A percentile compares a stretch with the other conserved stretches of the same genome.
Evolutionary conservation across 2,329 filamentous ascomycete species (phyloP).

Genomic region (Tolypocladium sp.): DNA sequence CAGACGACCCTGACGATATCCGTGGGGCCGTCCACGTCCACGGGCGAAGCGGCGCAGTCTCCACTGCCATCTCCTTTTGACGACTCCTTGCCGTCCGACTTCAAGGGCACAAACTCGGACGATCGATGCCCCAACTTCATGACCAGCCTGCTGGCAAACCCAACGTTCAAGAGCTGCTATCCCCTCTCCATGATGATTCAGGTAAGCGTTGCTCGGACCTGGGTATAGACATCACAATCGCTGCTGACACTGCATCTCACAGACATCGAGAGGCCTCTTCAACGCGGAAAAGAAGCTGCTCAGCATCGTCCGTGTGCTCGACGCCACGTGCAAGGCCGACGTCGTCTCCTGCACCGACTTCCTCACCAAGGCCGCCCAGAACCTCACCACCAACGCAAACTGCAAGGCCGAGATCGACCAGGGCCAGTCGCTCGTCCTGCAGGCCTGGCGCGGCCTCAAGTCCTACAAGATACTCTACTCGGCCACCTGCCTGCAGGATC

Average conservation of each 20-base stretch:
- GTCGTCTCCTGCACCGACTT: conserved; percentile 54
- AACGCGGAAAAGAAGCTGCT: conserved; percentile 62
- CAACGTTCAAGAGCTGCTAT: conserved; percentile 64
- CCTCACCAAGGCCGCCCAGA: conserved; percentile 54
- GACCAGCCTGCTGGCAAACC: conserved; percentile 52
- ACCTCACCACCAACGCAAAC: conserved; percentile 52
- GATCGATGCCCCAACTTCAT: conserved; percentile 59
- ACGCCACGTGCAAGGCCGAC: conserved; percentile 66
- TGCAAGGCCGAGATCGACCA: conserved; percentile 64
- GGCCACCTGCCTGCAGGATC: conserved; percentile 69
- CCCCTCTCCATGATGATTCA: conserved; percentile 78
- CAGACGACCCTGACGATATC: neutral
- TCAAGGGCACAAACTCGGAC: conserved; percentile 39
- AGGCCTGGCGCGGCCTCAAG: conserved; percentile 67
- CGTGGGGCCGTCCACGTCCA: neutral
- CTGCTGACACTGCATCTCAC: neutral
- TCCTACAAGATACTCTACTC: conserved; percentile 72
- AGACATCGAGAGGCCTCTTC: conserved; percentile 84
- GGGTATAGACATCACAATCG: too few species aligned
- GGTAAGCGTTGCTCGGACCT: conserved; percentile 34
- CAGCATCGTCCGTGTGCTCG: conserved; percentile 67
- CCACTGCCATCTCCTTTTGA: conserved; percentile 60
- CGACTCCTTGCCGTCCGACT: conserved; percentile 52
- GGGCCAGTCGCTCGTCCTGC: conserved; percentile 60
- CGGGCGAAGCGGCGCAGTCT: neutral